Conservation (phyloP, 2,329 filamentous ascomycete genomes). For the Sporothrix globosa region DNA sequence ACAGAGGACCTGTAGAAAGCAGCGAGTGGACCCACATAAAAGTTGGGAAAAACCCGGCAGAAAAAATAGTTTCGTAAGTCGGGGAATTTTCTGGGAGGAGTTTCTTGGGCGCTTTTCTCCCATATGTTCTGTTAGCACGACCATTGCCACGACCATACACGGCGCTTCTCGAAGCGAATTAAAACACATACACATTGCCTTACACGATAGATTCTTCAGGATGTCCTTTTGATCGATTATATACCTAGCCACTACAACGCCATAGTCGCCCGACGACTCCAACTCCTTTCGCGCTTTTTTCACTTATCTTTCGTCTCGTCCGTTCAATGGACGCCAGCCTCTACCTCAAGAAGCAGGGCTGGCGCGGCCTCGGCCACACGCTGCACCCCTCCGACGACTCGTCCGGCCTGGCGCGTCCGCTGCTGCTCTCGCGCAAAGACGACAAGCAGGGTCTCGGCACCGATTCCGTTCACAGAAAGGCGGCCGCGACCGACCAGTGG, state of each 20-base stretch:
- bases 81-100: background rate
- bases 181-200: background rate
- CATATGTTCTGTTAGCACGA: background rate
- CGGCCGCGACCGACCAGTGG: constrained; percentile 80
- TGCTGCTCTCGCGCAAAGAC: constrained; percentile 80
- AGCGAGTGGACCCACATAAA: constrained; percentile 23
- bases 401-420: constrained; percentile 78
- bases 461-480: constrained; percentile 65
- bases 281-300: background rate
- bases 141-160: background rate
- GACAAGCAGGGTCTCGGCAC: constrained; percentile 81
- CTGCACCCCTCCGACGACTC: constrained; percentile 74
- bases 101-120: constrained; percentile 3
- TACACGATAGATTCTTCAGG: background rate
- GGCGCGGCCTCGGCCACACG: constrained; percentile 85
- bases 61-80: constrained; percentile 19
- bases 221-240: background rate
- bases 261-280: background rate
- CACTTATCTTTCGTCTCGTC: background rate
- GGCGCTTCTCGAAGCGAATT: background rate
- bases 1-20: background rate
- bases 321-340: constrained; percentile 78
- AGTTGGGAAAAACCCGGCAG: constrained; percentile 29
- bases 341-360: constrained; percentile 83
- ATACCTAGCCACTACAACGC: background rate